A percentile compares a stretch with the other conserved stretches of the same genome.
Conservation (phyloP, 768 basidiomycete species). For the Pleurotus tuber-regium region DNA sequence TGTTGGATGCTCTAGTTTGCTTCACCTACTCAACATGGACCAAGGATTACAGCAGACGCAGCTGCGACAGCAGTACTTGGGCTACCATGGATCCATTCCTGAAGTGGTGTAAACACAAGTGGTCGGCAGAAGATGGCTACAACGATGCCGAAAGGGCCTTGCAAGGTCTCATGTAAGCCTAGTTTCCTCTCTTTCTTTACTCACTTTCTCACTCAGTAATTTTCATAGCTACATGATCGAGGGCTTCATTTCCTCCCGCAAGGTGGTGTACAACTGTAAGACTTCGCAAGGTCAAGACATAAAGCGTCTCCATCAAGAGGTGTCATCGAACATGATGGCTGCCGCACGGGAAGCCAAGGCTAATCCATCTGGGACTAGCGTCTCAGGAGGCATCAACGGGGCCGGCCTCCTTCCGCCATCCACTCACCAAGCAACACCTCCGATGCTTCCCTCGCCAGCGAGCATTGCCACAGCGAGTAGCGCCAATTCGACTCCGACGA, state of each 20-base stretch:
- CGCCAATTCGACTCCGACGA: slow-evolving; percentile 75
- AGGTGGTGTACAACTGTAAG: slow-evolving; percentile 38
- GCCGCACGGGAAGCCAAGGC: slow-evolving; percentile 38
- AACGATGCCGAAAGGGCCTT: slow-evolving; percentile 61
- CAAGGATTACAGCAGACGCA: slow-evolving; percentile 57
- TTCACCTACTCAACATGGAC: slow-evolving; percentile 86
- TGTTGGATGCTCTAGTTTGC: slow-evolving; percentile 77
- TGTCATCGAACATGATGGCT: slow-evolving; percentile 30
- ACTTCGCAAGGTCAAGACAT: not conserved
- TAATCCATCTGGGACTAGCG: slow-evolving; percentile 8
- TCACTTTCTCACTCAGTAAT: slow-evolving; percentile 26
- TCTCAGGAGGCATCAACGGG: slow-evolving; percentile 10
- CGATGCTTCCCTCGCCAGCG: slow-evolving; percentile 79
- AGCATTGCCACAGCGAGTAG: slow-evolving; percentile 67
- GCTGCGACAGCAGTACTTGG: slow-evolving; percentile 65
- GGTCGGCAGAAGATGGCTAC: slow-evolving; percentile 50
- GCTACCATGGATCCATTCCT: slow-evolving; percentile 66
- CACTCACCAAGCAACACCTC: slow-evolving; percentile 49
- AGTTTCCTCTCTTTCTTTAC: slow-evolving; percentile 20
- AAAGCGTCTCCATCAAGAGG: slow-evolving; percentile 6
- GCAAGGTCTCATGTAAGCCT: slow-evolving; percentile 75
- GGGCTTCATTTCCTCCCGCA: slow-evolving; percentile 63
- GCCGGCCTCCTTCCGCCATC: slow-evolving; percentile 23
- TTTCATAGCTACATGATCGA: slow-evolving; percentile 72
- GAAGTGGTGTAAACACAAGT: slow-evolving; percentile 71